Conservation (phyloP, 2,329 filamentous ascomycete genomes). For the Trichoderma afroharzianum region DNA sequence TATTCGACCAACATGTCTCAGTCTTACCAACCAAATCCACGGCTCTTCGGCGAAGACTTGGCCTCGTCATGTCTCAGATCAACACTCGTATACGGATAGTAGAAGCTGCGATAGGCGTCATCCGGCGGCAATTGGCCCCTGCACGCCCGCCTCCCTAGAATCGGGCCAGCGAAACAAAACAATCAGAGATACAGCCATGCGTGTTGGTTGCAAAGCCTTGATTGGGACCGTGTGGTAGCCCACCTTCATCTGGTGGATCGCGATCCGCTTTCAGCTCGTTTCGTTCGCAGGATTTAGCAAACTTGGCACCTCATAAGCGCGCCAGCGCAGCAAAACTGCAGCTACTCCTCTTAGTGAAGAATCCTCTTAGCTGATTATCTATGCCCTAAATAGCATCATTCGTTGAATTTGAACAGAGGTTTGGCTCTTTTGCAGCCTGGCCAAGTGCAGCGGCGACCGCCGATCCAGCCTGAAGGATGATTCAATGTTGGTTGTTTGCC, state of each 20-base stretch:
- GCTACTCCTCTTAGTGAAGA: neutral
- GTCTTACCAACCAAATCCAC: neutral
- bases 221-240: neutral
- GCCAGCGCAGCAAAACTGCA: conserved; percentile 6
- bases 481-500: neutral
- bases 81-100: neutral
- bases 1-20: neutral
- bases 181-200: neutral
- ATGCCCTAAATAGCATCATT: neutral
- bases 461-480: neutral
- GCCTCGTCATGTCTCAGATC: neutral
- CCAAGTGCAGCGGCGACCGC: neutral
- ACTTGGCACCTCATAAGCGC: neutral
- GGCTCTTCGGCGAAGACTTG: neutral
- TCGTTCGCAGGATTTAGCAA: neutral
- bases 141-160: neutral
- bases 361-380: neutral
- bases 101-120: neutral
- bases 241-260: neutral
- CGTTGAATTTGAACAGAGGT: neutral
- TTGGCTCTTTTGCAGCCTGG: neutral
- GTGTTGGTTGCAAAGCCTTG: neutral
- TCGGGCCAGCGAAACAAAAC: neutral
- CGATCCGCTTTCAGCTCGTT: neutral
- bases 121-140: neutral